phyloP scores from a whole-genome alignment of 768 basidiomycete genomes.

The Leccinum sublutescens region DNA sequence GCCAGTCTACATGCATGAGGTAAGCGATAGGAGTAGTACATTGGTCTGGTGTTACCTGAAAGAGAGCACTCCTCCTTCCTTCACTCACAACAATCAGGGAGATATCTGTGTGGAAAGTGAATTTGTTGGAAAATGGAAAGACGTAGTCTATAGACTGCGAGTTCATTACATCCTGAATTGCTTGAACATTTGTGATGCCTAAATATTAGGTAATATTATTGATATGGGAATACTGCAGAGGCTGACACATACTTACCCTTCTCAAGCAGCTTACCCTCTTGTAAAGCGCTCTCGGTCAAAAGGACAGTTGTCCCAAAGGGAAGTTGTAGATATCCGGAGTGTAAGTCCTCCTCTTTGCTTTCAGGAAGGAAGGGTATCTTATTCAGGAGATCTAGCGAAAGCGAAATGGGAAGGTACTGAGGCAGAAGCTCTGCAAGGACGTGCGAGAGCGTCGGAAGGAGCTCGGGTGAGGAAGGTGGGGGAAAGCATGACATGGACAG shows the following conservation, averaged over 20 bases:
- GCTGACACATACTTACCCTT: conserved; percentile 29
- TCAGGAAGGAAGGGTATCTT: conserved; percentile 57
- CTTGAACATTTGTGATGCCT: conserved; percentile 65
- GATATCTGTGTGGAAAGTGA: conserved; percentile 73
- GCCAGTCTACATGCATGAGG: conserved; percentile 46
- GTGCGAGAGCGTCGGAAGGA: conserved; percentile 48
- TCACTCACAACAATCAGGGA: conserved; percentile 59
- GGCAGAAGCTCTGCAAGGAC: conserved; percentile 62
- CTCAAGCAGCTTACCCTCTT: conserved; percentile 65
- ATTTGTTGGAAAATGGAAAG: conserved; percentile 70
- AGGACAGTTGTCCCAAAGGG: conserved; percentile 59
- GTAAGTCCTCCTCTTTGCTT: conserved; percentile 67
- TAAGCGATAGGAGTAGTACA: background rate
- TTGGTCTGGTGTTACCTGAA: conserved; percentile 46
- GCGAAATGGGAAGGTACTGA: conserved; percentile 49
- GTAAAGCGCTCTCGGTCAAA: conserved; percentile 63
- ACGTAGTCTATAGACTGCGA: conserved; percentile 67
- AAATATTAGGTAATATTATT: background rate
- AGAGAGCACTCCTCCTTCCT: conserved; percentile 70
- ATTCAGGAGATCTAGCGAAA: conserved; percentile 66
- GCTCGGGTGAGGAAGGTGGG: conserved; percentile 31
- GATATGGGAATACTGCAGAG: background rate
- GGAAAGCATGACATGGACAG: conserved; percentile 66
- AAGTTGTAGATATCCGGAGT: conserved; percentile 72
- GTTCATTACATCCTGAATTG: conserved; percentile 61